Evolutionary conservation across 306 rosid genomes (phyloP), one percentile per base, ranked within the genome.

Genomic region (Prunus mongolica): DNA sequence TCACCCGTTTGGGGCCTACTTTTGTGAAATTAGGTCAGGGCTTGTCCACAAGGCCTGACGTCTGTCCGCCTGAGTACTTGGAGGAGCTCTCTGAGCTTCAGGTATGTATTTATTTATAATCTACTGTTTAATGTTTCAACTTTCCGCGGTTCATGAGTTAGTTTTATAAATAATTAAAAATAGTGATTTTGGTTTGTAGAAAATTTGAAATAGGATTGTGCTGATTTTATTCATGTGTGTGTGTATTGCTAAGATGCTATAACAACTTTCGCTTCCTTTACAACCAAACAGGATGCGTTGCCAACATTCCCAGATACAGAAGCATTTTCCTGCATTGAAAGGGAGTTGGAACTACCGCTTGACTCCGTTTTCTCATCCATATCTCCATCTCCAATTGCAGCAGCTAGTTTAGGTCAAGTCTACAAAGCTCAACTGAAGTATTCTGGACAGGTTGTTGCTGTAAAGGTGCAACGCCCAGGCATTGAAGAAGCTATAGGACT

Each of bases 361-460:
- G 95, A 94, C 51, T 87, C 98, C 19, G 82, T 94, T 72, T 94
- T 25, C 84, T 91, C 96, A 3, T 52, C 74, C 22, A 87, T 94
- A 84, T 85, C 98, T 49, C 88, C 96, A 3, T 89, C 88, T 27
- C 88, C 98, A 6, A 75, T 94, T 54, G 98, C 97, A n/a, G 98
- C 98, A 8, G 98, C 98, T 63, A 94, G 98, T 88, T 89, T 94
- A 63, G 98, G 97, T 64, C 98, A 94, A 84, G 98, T 94, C 54
- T 94, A 94, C 84, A 94, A 94, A 85, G 98, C 90, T 73, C 82
- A 16, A 80, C 89, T 91, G 28, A 90, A 83, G 82, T 58, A 54
- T 72, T 83, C 96, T 13, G 96, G 95, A 68, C 83, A 87, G 76
- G 76, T 79, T 47, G 98, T 94, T 65, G 98, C 97, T 20, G 93